Base-by-base conservation (phyloP, 2,329 filamentous ascomycete genomes). In the Lasiodiplodia sp. region DNA sequence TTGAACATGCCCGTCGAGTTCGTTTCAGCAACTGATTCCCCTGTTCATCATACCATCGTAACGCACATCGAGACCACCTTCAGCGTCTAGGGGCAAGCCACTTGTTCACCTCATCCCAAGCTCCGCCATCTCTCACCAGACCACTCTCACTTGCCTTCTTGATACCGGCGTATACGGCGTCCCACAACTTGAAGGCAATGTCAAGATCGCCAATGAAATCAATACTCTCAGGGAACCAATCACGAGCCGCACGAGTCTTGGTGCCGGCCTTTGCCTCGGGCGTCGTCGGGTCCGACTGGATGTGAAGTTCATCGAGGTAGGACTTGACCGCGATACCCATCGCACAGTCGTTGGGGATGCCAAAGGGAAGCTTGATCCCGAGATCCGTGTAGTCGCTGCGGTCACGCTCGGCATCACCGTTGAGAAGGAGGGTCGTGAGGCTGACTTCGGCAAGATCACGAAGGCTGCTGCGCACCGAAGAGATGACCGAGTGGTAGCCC, bases 381-480 rank as follows among this genome's bases (percentile, higher is more conserved):
- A 98, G 85, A 57, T 91, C 86, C 67, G 89, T 82, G 78, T 83
- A 80, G 67, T 85, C 78, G 10, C 74, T 80, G 67, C 89, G 85
- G 69, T 91, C 87, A 49, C 94, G 88, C 69, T 92, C 86, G 23
- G 90, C 92, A 75, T 96, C 92, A 7, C 90, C 93, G 73, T 90
- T 90, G 75, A 97, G 85, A 73, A 97, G 90, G 83, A 97, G 88
- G 37, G 91, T 91, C 6, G 90, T 90, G 23, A 94, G 85, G 71
- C 95, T 88, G 52, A 93, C 91, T 80, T 99, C 96, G 16, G 96
- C 83, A 44, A 98, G 82, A 77, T 97, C 94, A 58, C 96, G 89
- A 71, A 97, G 86, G 40, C 90, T 89, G 71, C 91, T 88, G 49
- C 94, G 91, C 28, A 97, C 90, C 51, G 92, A 89, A 2, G 91